Conservation (phyloP, 2,329 filamentous ascomycete species). For the Curvularia verruculosa region DNA sequence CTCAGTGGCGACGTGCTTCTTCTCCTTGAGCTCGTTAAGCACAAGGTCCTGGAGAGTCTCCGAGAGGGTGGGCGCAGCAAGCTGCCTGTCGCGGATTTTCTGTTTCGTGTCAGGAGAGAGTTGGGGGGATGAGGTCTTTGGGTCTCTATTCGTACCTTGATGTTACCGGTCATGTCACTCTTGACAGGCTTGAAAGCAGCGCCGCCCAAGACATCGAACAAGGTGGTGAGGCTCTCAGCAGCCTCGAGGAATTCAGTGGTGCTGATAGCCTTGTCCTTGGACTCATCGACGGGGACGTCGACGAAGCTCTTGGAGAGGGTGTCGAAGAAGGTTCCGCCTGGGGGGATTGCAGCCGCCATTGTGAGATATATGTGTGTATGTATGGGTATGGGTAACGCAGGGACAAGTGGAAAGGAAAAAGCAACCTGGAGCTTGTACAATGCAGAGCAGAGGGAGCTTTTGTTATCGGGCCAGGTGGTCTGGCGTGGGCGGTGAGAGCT, state of each 20-base stretch:
- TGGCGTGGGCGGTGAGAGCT: constrained; percentile 25
- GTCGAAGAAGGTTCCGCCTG: constrained; percentile 82
- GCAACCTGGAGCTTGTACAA: neutral
- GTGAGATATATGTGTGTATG: constrained; percentile 5
- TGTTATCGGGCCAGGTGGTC: constrained; percentile 16
- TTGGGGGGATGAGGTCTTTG: neutral
- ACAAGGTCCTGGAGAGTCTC: constrained; percentile 84
- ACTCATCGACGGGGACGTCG: constrained; percentile 76
- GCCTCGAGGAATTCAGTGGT: constrained; percentile 92
- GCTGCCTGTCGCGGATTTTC: constrained; percentile 88
- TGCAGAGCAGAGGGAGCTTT: constrained; percentile 2
- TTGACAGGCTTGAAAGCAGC: constrained; percentile 90
- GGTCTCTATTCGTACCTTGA: constrained; percentile 68
- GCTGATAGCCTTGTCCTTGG: constrained; percentile 76
- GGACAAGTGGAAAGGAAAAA: neutral
- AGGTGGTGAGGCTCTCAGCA: constrained; percentile 80
- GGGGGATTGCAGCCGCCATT: constrained; percentile 48
- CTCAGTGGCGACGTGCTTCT: constrained; percentile 87
- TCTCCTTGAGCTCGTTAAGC: constrained; percentile 83
- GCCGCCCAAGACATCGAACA: constrained; percentile 74
- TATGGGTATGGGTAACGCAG: neutral
- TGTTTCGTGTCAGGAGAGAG: constrained; percentile 44
- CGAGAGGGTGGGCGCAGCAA: constrained; percentile 78
- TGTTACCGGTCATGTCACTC: constrained; percentile 86
- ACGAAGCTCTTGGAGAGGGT: constrained; percentile 83